A percentile compares a stretch with the other conserved stretches of the same genome.
Evolutionary conservation across 2,329 filamentous ascomycete genomes (phyloP).

Genomic region (Fusarium neocosmosporiellum): DNA sequence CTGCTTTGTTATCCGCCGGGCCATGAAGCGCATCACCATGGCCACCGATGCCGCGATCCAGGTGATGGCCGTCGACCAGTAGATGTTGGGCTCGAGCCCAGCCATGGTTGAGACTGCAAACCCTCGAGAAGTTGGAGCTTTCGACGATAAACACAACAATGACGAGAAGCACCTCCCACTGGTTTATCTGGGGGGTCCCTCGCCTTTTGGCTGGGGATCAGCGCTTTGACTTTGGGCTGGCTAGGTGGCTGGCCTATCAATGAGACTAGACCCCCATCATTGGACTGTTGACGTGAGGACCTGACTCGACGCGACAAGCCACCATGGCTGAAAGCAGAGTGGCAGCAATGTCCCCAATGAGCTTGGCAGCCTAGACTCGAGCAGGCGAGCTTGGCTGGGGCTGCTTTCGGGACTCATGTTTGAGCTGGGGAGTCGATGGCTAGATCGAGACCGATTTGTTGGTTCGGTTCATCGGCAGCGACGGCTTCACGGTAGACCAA

Average conservation of each 20-base stretch:
- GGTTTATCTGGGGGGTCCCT: not conserved
- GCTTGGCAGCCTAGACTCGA: not conserved
- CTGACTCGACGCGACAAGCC: not conserved
- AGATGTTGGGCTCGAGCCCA: constrained; percentile 38
- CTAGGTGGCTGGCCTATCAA: not conserved
- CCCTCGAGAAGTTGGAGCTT: not conserved
- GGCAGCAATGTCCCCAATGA: not conserved
- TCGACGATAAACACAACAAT: not conserved
- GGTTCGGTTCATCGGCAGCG: not conserved
- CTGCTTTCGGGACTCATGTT: not conserved
- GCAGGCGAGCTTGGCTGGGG: not conserved
- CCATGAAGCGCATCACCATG: constrained; percentile 28
- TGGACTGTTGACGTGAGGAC: not conserved
- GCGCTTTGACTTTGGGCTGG: not conserved
- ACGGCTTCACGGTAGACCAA: not conserved
- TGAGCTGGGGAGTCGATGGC: not conserved
- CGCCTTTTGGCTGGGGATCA: not conserved
- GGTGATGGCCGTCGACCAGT: constrained; percentile 31
- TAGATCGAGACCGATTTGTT: not conserved
- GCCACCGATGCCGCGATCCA: constrained; percentile 35
- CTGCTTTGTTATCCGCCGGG: constrained; percentile 36
- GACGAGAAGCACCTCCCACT: not conserved
- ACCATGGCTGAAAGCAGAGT: not conserved
- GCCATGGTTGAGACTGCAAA: constrained; percentile 27
- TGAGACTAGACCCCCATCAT: not conserved